Evolutionary conservation across 2,329 filamentous ascomycete genomes (phyloP).

Genomic region (Colletotrichum simmondsii): DNA sequence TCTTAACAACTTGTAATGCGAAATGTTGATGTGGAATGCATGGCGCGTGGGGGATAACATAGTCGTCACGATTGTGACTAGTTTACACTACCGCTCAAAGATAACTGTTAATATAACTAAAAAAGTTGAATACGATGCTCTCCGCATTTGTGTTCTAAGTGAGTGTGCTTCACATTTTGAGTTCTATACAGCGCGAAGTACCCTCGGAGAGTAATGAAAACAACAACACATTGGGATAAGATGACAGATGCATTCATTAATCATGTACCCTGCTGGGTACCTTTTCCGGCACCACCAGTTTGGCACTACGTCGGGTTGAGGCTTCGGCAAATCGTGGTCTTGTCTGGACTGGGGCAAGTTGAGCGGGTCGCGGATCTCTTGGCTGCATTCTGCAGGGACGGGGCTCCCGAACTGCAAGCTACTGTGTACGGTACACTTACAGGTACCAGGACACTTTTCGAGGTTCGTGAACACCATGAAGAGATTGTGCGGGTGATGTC

Average conservation of each 20-base stretch:
- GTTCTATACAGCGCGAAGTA: neutral
- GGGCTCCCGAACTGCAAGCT: neutral
- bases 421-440: too few relatives aligned
- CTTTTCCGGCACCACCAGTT: neutral
- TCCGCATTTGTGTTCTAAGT: neutral
- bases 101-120: conserved; percentile 17
- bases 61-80: conserved; percentile 19
- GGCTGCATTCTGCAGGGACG: neutral
- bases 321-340: neutral
- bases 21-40: conserved; percentile 31
- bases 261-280: conserved; percentile 1
- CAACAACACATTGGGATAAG: neutral
- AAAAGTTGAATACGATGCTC: neutral
- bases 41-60: conserved; percentile 24
- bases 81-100: neutral
- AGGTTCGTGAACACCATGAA: neutral
- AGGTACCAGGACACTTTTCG: too few relatives aligned
- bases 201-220: neutral
- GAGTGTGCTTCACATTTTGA: neutral
- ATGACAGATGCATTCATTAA: neutral
- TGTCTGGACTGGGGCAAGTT: conserved; percentile 1
- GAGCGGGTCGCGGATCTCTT: neutral
- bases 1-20: conserved; percentile 24
- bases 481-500: too few relatives aligned
- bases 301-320: neutral